These are phyloP conservation scores for Beauveria pseudobassiana DNA, from an alignment of 2,329 filamentous ascomycete species.

Conservation along the genomic window DNA sequence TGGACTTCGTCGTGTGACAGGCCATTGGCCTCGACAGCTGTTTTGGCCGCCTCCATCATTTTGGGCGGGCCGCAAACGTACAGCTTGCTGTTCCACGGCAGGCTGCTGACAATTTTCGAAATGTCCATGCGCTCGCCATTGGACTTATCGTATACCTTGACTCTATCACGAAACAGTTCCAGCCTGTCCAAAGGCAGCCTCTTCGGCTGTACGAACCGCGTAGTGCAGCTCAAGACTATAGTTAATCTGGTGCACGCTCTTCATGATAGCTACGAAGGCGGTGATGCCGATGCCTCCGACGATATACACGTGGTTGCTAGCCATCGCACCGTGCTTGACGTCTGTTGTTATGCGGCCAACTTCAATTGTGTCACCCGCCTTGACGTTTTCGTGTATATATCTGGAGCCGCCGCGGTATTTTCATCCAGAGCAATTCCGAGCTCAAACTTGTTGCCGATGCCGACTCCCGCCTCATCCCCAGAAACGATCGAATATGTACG, in stretches of 20 bases:
- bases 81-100: constrained; percentile 48
- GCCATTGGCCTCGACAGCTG: constrained; percentile 31
- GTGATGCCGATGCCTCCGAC: constrained; percentile 60
- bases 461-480: constrained; percentile 10
- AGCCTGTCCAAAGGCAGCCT: constrained; percentile 47
- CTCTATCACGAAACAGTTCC: constrained; percentile 30
- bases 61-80: constrained; percentile 54
- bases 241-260: constrained; percentile 35
- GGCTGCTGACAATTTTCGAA: constrained; percentile 36
- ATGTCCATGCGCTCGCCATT: constrained; percentile 47
- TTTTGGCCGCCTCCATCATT: constrained; percentile 46
- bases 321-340: constrained; percentile 36
- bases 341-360: constrained; percentile 43
- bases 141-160: constrained; percentile 45
- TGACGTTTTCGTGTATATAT: constrained; percentile 44
- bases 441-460: constrained; percentile 41
- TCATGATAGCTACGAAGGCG: constrained; percentile 48
- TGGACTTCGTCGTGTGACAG: constrained; percentile 47
- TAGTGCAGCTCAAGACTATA: constrained; percentile 50
- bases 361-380: constrained; percentile 41
- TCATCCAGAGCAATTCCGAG: constrained; percentile 51
- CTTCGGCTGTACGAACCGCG: constrained; percentile 42
- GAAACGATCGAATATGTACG: constrained; percentile 54
- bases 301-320: constrained; percentile 55
- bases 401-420: constrained; percentile 52